phyloP scores from a whole-genome alignment of 257 asterid genomes.

The Vinca minor region DNA sequence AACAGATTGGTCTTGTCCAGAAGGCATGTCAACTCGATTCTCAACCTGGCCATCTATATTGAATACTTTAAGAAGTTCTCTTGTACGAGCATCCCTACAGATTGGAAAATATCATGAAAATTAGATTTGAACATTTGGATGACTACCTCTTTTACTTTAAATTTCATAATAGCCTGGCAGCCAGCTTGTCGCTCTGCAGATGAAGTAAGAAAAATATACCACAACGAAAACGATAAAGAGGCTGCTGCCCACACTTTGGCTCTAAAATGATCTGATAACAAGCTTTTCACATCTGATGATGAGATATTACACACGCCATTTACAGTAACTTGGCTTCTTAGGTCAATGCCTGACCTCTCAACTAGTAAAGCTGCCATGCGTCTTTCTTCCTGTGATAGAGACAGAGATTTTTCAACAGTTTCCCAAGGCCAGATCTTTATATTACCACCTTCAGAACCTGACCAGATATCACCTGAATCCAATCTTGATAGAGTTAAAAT shows the following conservation, averaged over 20 bases:
- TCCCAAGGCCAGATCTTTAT: slow-evolving; percentile 92
- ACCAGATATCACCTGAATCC: slow-evolving; percentile 82
- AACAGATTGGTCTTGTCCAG: slow-evolving; percentile 48
- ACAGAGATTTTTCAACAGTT: slow-evolving; percentile 67
- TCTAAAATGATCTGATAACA: slow-evolving; percentile 56
- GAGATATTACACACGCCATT: slow-evolving; percentile 80
- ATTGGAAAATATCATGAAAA: slow-evolving; percentile 15
- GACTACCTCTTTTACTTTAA: background rate
- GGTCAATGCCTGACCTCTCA: slow-evolving; percentile 68
- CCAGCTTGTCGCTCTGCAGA: too few species aligned
- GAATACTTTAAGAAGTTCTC: slow-evolving; percentile 79
- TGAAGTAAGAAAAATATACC: slow-evolving; percentile 35
- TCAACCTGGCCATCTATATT: slow-evolving; percentile 78
- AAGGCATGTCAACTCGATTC: slow-evolving; percentile 58
- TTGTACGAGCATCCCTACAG: slow-evolving; percentile 86
- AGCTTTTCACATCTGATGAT: slow-evolving; percentile 71
- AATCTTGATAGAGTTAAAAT: slow-evolving; percentile 8
- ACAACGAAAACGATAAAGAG: slow-evolving; percentile 66
- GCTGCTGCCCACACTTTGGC: slow-evolving; percentile 83
- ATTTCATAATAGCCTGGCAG: background rate
- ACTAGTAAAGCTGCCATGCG: slow-evolving; percentile 81
- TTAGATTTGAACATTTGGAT: slow-evolving; percentile 12
- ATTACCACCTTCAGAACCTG: slow-evolving; percentile 76
- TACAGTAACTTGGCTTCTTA: slow-evolving; percentile 74
- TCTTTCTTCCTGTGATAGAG: slow-evolving; percentile 68